A percentile compares a stretch with the other conserved stretches of the same genome.
Conservation (phyloP, 1,284 basidiomycete species). For the Leccinum pallidistipes region DNA sequence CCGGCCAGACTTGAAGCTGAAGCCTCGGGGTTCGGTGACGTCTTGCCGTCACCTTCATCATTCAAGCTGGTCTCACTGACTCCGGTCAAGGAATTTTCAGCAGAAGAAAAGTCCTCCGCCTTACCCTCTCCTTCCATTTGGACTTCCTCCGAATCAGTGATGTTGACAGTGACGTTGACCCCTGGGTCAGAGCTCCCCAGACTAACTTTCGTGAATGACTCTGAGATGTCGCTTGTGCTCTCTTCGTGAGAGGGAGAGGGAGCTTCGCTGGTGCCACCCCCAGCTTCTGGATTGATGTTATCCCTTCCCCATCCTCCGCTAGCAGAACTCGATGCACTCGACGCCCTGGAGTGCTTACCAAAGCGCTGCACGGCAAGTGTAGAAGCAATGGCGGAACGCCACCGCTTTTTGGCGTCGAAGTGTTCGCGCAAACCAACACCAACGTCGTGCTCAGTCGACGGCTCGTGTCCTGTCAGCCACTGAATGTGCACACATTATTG, state of each 20-base stretch:
- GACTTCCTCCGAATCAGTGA: conserved; percentile 35
- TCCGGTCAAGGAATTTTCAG: conserved; percentile 23
- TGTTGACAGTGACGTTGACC: conserved; percentile 28
- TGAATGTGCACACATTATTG: conserved; percentile 28
- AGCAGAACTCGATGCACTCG: conserved; percentile 32
- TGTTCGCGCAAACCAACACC: conserved; percentile 69
- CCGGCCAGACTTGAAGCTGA: background rate
- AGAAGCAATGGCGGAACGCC: conserved; percentile 67
- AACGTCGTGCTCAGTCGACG: conserved; percentile 72
- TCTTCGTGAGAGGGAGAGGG: conserved; percentile 19
- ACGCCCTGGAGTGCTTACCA: conserved; percentile 41
- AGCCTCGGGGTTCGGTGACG: conserved; percentile 1
- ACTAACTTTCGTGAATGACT: conserved; percentile 29
- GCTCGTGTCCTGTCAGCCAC: conserved; percentile 68
- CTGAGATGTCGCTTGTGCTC: conserved; percentile 25
- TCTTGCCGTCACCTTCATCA: conserved; percentile 1
- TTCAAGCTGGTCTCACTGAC: conserved; percentile 15
- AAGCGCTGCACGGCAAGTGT: conserved; percentile 57
- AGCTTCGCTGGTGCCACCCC: conserved; percentile 8
- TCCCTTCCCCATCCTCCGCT: conserved; percentile 36
- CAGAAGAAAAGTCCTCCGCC: conserved; percentile 19
- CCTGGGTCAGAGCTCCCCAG: conserved; percentile 30
- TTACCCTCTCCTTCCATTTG: conserved; percentile 26
- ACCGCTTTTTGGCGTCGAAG: conserved; percentile 69
- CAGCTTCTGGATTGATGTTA: conserved; percentile 18